Evolutionary conservation across 2,329 filamentous ascomycete genomes (phyloP), one percentile per base, ranked within the genome.

Genomic region (Beauveria sp.): DNA sequence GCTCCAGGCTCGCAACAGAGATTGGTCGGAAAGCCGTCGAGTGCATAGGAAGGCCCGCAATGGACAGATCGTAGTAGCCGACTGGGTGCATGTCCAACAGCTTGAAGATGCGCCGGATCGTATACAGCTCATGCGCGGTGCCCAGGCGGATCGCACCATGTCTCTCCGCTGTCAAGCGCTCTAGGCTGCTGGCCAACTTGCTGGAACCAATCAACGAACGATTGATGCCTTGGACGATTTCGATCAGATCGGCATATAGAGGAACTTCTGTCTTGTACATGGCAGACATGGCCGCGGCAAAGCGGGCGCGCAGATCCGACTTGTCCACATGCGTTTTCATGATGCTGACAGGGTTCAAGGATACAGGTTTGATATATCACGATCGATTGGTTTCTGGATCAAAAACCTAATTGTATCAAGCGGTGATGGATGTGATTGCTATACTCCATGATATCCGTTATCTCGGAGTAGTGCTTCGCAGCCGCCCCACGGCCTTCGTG

Each of bases 141-240:
- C 80, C 79, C 0, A 82, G 73, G 0, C 80, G 73, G 45, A 83
- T 80, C 2, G 80, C 80, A 2, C 79, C 80, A 52, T 82, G 79
- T 26, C 74, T 63, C 38, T 73, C 71, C 0, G 72, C 52, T n/a
- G 67, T 61, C 26, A 69, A 63, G 2, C 66, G 63, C 14, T 49
- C 52, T 54, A 54, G 52, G 49, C 28, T 58, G 6, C 34, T 49
- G 16, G 53, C 9, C 2, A 49, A 7, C 18, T 28, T 34, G 7
- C 31, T 40, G 10, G 8, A 50, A 1, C 24, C 10, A 8, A 54
- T 31, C 5, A 43, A n/a, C 5, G 26, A 20, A 58, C 53, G 48
- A 49, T 73, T 71, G 52, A 73, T 66, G 1, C 61, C 55, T 7
- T 64, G 64, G 5, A 75, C 74, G 6, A 75, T 70, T 0, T 64